Percentiles rank a stretch among this genome's conserved stretches.
phyloP scores from a whole-genome alignment of 225 moss, liverwort and hornwort genomes.

The Bryum argenteum region DNA sequence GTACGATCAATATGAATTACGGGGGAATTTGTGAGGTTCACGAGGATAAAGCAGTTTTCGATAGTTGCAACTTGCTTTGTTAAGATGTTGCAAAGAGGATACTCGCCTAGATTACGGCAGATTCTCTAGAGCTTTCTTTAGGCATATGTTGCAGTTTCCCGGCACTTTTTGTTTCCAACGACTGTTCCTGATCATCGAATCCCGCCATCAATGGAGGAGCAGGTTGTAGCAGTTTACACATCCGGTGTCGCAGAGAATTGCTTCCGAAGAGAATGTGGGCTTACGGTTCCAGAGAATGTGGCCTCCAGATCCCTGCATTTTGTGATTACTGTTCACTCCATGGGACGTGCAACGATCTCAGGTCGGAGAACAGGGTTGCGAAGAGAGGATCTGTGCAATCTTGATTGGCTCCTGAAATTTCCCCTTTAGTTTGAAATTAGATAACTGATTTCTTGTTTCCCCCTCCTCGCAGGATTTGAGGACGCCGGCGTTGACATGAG shows the following conservation, averaged over 20 bases:
- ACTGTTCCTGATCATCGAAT: constrained; percentile 30
- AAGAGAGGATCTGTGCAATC: neutral
- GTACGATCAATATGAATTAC: no score
- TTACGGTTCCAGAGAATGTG: constrained; percentile 13
- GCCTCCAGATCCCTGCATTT: constrained; percentile 29
- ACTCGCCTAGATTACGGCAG: constrained; percentile 25
- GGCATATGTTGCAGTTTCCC: constrained; percentile 18
- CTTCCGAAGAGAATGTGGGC: constrained; percentile 8
- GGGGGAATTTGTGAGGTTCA: neutral
- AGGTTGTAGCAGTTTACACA: constrained; percentile 8
- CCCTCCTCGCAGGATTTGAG: constrained; percentile 24
- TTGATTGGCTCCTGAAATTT: constrained; percentile 11
- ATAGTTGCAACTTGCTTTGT: neutral
- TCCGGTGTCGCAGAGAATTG: neutral
- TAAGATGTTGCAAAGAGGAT: constrained; percentile 5
- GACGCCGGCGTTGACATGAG: constrained; percentile 27
- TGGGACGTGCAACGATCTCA: constrained; percentile 17
- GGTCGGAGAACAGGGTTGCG: neutral
- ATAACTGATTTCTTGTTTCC: neutral
- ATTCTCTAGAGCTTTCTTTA: constrained; percentile 31
- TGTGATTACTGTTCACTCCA: constrained; percentile 19
- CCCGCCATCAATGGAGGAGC: constrained; percentile 25
- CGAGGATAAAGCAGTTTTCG: neutral
- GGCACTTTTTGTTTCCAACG: constrained; percentile 1
- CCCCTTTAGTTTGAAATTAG: neutral